Evolutionary conservation across 2,329 filamentous ascomycete species (phyloP).

Genomic region (Aureobasidium melanogenum): DNA sequence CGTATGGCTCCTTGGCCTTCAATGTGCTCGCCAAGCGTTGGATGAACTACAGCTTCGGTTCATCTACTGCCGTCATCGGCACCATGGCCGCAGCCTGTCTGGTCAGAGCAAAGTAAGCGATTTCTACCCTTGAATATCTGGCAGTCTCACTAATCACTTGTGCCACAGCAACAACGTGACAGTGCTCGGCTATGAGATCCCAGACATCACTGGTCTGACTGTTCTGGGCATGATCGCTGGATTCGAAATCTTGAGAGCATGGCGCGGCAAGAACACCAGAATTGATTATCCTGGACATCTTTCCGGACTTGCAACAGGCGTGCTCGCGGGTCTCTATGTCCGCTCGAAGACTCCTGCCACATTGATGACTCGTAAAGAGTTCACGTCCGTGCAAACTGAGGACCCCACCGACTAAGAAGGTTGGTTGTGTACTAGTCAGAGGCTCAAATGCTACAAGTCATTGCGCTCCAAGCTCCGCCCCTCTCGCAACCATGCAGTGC

Average conservation of each 20-base stretch:
- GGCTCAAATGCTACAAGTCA: no score
- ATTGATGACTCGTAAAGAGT: conserved; percentile 9
- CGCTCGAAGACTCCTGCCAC: conserved; percentile 8
- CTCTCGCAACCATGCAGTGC: not conserved
- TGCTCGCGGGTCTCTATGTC: conserved; percentile 16
- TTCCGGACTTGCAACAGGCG: conserved; percentile 23
- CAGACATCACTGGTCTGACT: conserved; percentile 25
- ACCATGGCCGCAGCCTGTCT: conserved; percentile 49
- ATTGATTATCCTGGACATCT: conserved; percentile 29
- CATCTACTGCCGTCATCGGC: conserved; percentile 56
- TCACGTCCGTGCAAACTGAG: not conserved
- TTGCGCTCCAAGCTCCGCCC: not conserved
- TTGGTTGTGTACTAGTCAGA: not conserved
- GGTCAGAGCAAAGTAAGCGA: conserved; percentile 21
- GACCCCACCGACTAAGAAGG: not conserved
- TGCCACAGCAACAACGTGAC: conserved; percentile 19
- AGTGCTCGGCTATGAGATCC: conserved; percentile 23
- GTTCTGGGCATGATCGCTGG: conserved; percentile 29
- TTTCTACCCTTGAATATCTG: not conserved
- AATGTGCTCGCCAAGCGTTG: conserved; percentile 37
- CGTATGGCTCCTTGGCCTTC: conserved; percentile 47
- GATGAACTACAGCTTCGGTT: conserved; percentile 51
- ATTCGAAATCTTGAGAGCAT: conserved; percentile 19
- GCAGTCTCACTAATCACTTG: not conserved
- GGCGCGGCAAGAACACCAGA: conserved; percentile 18